Conservation (phyloP, 2,329 filamentous ascomycete species). For the Penicillium polonicum region DNA sequence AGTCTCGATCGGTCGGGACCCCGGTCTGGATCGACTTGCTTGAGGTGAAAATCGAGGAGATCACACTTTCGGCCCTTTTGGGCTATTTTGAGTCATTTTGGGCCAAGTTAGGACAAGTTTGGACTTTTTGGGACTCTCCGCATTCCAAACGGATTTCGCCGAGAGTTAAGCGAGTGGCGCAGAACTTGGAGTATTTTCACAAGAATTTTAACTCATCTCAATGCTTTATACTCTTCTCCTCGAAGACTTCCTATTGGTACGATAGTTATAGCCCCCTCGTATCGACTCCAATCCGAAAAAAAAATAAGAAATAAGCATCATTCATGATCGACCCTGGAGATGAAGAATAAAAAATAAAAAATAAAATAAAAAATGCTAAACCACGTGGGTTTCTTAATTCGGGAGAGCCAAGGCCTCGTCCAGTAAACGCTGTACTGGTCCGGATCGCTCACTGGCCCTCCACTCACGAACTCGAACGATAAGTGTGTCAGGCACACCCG, state of each 20-base stretch:
- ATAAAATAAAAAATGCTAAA: not conserved
- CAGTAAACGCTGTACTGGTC: slow-evolving; percentile 35
- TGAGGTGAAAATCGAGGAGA: not conserved
- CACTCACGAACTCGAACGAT: slow-evolving; percentile 31
- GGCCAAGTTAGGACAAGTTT: not conserved
- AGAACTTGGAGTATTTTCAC: slow-evolving; percentile 4
- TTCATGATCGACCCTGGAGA: not conserved
- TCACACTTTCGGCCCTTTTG: not conserved
- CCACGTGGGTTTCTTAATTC: slow-evolving; percentile 9
- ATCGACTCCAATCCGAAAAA: not conserved
- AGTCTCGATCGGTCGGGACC: slow-evolving; percentile 13
- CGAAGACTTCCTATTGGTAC: not conserved
- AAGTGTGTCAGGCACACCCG: slow-evolving; percentile 19
- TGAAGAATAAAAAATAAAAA: not conserved
- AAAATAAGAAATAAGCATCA: not conserved
- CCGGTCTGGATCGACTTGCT: slow-evolving; percentile 1
- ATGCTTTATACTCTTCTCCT: too few relatives aligned
- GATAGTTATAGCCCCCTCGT: not conserved
- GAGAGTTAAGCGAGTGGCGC: slow-evolving; percentile 30
- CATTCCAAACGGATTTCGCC: slow-evolving; percentile 24
- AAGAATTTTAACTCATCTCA: not conserved
- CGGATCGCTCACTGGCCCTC: slow-evolving; percentile 42
- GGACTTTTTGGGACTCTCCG: not conserved
- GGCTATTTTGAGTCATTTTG: not conserved
- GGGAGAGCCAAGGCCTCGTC: slow-evolving; percentile 29